Evolutionary conservation across 2,329 filamentous ascomycete genomes (phyloP).

Genomic region (Colletotrichum gloeosporioides): DNA sequence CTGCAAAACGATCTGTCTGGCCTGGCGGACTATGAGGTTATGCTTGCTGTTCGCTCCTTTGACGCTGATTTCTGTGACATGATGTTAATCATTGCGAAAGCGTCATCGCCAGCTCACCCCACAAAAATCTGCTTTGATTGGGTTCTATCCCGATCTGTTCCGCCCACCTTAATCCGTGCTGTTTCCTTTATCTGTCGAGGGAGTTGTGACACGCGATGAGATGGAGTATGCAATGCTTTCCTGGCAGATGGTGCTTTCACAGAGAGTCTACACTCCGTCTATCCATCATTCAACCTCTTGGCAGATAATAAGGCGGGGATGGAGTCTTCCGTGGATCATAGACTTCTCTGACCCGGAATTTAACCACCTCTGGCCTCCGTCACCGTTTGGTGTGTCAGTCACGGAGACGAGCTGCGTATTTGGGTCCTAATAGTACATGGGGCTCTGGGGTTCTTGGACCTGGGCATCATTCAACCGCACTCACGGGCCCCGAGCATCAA

Average conservation of each 20-base stretch:
- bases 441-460: background rate
- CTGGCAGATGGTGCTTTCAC: background rate
- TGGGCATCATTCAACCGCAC: background rate
- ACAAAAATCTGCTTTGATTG: background rate
- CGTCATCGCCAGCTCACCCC: background rate
- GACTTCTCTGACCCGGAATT: background rate
- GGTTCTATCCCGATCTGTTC: background rate
- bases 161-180: background rate
- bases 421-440: background rate
- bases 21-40: background rate
- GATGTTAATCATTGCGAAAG: background rate
- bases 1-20: background rate
- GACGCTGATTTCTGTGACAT: background rate
- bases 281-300: background rate
- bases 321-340: background rate
- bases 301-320: background rate
- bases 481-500: background rate
- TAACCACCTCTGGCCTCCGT: background rate
- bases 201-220: background rate
- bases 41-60: background rate
- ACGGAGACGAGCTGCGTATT: too few relatives aligned
- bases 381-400: background rate
- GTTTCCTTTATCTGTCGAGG: background rate
- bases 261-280: background rate
- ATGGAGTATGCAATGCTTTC: background rate